These are phyloP conservation scores for Penicillium rolfsii DNA, from an alignment of 2,329 filamentous ascomycete species.

Conservation along the genomic window DNA sequence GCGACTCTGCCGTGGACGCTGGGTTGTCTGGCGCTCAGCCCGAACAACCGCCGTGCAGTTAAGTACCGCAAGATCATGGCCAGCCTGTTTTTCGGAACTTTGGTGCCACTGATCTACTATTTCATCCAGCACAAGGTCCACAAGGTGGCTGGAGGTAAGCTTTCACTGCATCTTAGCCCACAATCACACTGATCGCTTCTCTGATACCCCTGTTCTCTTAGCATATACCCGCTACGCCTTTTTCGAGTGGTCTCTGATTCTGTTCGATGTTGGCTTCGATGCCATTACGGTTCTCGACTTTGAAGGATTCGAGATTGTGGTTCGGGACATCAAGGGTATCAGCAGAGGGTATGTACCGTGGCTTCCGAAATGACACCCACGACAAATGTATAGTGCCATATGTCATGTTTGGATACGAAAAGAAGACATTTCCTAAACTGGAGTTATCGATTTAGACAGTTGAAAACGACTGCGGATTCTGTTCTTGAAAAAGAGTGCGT, in stretches of 20 bases:
- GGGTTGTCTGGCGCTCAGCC: conserved; percentile 85
- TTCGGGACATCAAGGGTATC: conserved; percentile 85
- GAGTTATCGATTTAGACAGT: conserved; percentile 49
- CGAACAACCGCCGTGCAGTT: conserved; percentile 77
- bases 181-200: no score
- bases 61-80: conserved; percentile 88
- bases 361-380: conserved; percentile 78
- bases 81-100: conserved; percentile 81
- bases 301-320: conserved; percentile 79
- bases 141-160: conserved; percentile 83
- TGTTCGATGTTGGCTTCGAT: conserved; percentile 96
- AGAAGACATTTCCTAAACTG: conserved; percentile 41
- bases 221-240: conserved; percentile 97
- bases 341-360: conserved; percentile 98
- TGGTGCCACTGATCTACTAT: conserved; percentile 90
- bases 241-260: conserved; percentile 93
- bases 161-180: background rate
- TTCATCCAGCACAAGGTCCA: conserved; percentile 99
- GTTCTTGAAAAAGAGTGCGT: conserved; percentile 75
- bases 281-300: conserved; percentile 94
- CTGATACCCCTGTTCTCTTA: conserved; percentile 43
- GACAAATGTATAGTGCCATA: conserved; percentile 56
- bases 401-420: conserved; percentile 42
- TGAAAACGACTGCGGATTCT: conserved; percentile 50
- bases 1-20: conserved; percentile 93